These are phyloP conservation scores for Chenopodium album DNA, from an alignment of 148 eudicot genomes.

Conservation along the genomic window DNA sequence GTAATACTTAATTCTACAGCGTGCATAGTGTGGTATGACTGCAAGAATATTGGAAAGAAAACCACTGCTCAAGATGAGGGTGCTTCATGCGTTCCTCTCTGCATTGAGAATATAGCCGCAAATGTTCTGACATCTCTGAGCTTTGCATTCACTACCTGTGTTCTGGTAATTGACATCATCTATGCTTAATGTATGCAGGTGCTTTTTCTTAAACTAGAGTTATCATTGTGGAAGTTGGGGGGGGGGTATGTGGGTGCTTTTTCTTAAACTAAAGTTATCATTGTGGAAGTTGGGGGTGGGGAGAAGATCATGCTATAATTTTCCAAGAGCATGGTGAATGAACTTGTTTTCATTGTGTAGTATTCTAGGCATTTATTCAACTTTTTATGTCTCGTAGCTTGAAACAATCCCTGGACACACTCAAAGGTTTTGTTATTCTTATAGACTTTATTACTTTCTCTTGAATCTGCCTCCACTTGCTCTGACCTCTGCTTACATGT, in stretches of 20 bases:
- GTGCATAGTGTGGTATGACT: slow-evolving; percentile 91
- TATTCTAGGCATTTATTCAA: not conserved
- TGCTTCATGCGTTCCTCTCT: slow-evolving; percentile 67
- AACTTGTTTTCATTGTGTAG: not conserved
- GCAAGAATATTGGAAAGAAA: slow-evolving; percentile 70
- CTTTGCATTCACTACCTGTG: slow-evolving; percentile 75
- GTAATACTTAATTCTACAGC: slow-evolving; percentile 58
- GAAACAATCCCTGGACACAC: not conserved
- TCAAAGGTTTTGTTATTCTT: not conserved
- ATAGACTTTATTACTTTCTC: not conserved
- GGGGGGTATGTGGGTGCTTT: not conserved
- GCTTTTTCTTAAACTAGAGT: not conserved
- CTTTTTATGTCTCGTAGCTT: not conserved
- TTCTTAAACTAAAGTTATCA: not conserved
- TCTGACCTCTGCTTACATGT: not conserved
- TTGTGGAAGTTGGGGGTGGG: not conserved
- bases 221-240: not conserved
- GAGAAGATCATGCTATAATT: not conserved
- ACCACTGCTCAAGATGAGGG: slow-evolving; percentile 70
- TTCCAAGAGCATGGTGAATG: too few species aligned
- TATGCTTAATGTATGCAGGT: not conserved
- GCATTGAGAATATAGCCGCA: slow-evolving; percentile 80
- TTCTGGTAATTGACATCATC: slow-evolving; percentile 57
- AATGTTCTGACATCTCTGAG: slow-evolving; percentile 85
- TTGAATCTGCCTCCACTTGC: not conserved